A percentile compares a stretch with the other conserved stretches of the same genome.
Conservation (phyloP, 2,329 filamentous ascomycete genomes). For the Pseudonectria foliicola region DNA sequence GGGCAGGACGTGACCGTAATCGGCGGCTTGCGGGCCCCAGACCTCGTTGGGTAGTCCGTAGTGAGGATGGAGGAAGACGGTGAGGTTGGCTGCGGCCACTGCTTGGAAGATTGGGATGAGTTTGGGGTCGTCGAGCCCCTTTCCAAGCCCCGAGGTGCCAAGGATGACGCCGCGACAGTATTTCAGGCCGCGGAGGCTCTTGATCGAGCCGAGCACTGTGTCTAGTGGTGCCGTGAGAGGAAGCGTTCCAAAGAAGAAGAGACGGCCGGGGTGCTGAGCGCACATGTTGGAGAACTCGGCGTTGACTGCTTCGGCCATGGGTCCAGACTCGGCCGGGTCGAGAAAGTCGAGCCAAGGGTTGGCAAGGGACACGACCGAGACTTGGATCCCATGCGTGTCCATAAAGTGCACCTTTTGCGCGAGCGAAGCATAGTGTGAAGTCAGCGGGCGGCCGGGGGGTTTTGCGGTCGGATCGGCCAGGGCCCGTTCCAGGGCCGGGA, state of each 20-base stretch:
- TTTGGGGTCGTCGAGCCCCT: slow-evolving; percentile 69
- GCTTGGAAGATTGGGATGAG: slow-evolving; percentile 67
- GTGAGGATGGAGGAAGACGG: slow-evolving; percentile 85
- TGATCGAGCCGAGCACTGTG: slow-evolving; percentile 58
- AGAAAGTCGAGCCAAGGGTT: slow-evolving; percentile 95
- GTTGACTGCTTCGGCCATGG: slow-evolving; percentile 63
- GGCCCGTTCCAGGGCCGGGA: slow-evolving; percentile 40
- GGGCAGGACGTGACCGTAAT: slow-evolving; percentile 83
- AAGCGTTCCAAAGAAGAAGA: slow-evolving; percentile 79
- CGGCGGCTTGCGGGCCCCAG: slow-evolving; percentile 63
- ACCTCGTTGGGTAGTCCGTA: slow-evolving; percentile 78
- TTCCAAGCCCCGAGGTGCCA: slow-evolving; percentile 73
- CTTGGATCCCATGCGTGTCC: slow-evolving; percentile 73
- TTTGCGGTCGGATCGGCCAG: slow-evolving; percentile 46
- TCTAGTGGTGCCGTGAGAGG: slow-evolving; percentile 63
- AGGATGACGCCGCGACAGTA: slow-evolving; percentile 82
- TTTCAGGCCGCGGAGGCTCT: slow-evolving; percentile 51
- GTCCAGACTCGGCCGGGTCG: slow-evolving; percentile 48
- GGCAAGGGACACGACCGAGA: slow-evolving; percentile 79
- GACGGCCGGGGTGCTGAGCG: slow-evolving; percentile 52
- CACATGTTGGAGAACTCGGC: slow-evolving; percentile 71
- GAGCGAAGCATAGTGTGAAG: slow-evolving; percentile 75
- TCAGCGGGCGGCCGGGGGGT: slow-evolving; percentile 73
- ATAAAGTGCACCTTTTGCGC: slow-evolving; percentile 79
- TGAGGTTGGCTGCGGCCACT: slow-evolving; percentile 55